Evolutionary conservation across 225 moss, liverwort and hornwort genomes (phyloP), one percentile per base, ranked within the genome.

Genomic region (Sphagnum tenellum): DNA sequence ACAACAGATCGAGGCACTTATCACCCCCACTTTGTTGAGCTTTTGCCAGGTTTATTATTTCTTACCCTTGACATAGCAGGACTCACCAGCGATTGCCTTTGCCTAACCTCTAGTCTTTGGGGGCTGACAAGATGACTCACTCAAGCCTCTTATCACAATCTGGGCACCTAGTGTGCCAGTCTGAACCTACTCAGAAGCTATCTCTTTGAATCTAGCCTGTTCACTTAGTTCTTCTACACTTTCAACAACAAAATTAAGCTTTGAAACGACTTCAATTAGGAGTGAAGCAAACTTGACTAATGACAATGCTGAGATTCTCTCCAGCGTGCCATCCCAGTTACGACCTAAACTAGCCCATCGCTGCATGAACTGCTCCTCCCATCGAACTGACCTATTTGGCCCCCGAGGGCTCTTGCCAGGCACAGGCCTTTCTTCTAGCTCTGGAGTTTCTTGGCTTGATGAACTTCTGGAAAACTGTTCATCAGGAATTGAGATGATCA

Each of bases 211-310:
- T 46, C 52, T 81, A 12, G 94, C 90, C 48, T 72, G 76, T 8
- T 74, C 70, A 57, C 81, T 79, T 10, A 94, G 81, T 57, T 90
- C 87, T 63, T 87, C 81, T 7, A 94, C 89, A 64, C 83, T 79
- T 55, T 78, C 79, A 7, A 91, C 91, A 5, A 94, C 83, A 44
- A 83, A 94, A 49, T 83, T 82, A 89, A 94, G 78, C 66, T 94
- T 94, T 5, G 91, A 87, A 2, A 94, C 94, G 29, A 91, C 81
- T 80, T 94, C 94, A 48, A 94, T 94, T 47, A 94, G 67, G 59
- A 94, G 64, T 44, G 94, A 89, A 3, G 91, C 89, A 64, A 94
- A 94, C 71, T 91, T 94, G 56, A 94, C 94, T 4, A 94, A 76
- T 1, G 94, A 94, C 62, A 94, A 70, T 4, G 89, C 91, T 13